phyloP scores from a whole-genome alignment of 2,329 filamentous ascomycete genomes.

The Arthrobotrys sphaeroides region DNA sequence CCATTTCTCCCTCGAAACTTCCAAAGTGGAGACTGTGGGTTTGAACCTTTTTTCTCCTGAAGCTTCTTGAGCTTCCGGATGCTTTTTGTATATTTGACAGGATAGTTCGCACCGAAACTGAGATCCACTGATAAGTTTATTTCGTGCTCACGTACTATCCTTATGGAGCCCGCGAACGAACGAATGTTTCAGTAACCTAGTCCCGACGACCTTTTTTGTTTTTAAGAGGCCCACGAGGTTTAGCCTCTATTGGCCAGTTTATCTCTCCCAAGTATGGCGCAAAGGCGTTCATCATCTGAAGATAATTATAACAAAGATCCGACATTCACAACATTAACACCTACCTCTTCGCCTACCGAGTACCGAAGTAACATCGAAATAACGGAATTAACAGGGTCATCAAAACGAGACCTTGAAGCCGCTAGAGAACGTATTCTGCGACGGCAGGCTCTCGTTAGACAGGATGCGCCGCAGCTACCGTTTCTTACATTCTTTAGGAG shows the following conservation, averaged over 20 bases:
- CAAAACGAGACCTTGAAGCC: conserved; percentile 21
- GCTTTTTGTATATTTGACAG: conserved; percentile 20
- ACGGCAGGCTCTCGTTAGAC: conserved; percentile 32
- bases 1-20: conserved; percentile 6
- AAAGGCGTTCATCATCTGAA: conserved; percentile 14
- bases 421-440: conserved; percentile 34
- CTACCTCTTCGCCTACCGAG: conserved; percentile 1
- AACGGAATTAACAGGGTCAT: conserved; percentile 3
- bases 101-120: background rate
- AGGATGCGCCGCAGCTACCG: conserved; percentile 39
- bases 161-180: conserved; percentile 1
- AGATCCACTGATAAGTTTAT: conserved; percentile 21
- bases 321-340: conserved; percentile 6
- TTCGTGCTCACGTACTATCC: background rate
- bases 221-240: background rate
- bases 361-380: conserved; percentile 23
- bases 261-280: conserved; percentile 16
- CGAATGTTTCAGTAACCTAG: background rate
- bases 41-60: too few relatives aligned
- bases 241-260: conserved; percentile 4
- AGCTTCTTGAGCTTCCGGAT: background rate
- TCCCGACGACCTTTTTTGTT: background rate
- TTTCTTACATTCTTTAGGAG: conserved; percentile 29
- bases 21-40: background rate
- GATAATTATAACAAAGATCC: conserved; percentile 37